These are phyloP conservation scores for Lactarius sanguifluus DNA, from an alignment of 768 basidiomycete species.

Conservation along the genomic window DNA sequence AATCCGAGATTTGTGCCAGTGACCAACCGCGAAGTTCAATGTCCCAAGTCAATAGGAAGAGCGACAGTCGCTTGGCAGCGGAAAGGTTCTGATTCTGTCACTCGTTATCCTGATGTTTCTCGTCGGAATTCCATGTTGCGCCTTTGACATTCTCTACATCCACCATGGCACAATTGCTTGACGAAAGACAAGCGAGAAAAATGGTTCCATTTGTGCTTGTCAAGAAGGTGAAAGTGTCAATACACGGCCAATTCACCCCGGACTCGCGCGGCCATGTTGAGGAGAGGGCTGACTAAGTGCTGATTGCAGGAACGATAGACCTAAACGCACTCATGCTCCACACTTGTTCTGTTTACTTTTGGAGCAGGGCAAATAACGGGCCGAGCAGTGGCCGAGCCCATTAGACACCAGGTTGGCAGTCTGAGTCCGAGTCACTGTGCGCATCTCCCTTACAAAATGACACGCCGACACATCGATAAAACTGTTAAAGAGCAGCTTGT, in stretches of 20 bases:
- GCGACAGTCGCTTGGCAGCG: neutral
- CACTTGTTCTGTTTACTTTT: no score
- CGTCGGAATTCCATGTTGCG: neutral
- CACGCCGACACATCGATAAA: neutral
- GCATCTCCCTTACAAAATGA: neutral
- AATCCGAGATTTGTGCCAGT: no score
- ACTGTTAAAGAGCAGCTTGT: no score
- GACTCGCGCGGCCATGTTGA: no score
- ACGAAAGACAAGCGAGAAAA: neutral
- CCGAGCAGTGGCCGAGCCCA: no score
- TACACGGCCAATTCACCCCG: no score
- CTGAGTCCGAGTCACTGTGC: no score
- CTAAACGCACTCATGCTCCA: no score
- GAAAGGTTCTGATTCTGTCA: neutral
- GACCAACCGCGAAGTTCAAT: constrained; percentile 37
- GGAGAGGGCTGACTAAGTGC: no score
- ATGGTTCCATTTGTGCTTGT: neutral
- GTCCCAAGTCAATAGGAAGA: constrained; percentile 35
- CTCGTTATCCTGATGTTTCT: neutral
- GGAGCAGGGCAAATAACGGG: no score
- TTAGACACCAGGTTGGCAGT: no score
- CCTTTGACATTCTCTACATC: neutral
- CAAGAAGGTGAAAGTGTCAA: neutral
- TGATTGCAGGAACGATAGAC: no score
- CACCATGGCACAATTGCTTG: neutral